Evolutionary conservation across 192 early-diverging fungal genomes (phyloP).

Genomic region (Coemansia biformis): DNA sequence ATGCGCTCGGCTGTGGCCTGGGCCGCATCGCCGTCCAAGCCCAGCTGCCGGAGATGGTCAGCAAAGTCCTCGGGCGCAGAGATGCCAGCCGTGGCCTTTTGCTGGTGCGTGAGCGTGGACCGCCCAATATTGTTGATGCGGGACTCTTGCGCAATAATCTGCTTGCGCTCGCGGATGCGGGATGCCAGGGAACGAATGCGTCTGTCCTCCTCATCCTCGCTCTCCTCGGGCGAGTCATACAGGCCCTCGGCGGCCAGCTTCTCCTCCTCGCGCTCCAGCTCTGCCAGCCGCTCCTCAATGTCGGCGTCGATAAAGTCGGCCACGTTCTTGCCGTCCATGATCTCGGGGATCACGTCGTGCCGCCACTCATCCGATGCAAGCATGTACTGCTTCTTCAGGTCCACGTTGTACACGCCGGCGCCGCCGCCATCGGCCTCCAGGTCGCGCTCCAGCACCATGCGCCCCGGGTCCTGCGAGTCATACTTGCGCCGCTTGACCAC

Average conservation of each 20-base stretch:
- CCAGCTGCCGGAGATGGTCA: conserved; percentile 63
- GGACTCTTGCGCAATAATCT: conserved; percentile 69
- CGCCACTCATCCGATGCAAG: conserved; percentile 86
- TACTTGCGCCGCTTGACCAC: conserved; percentile 66
- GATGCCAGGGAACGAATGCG: conserved; percentile 69
- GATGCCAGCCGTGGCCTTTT: conserved; percentile 24
- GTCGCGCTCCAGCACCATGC: conserved; percentile 81
- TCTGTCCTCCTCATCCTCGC: conserved; percentile 73
- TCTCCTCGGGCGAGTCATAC: conserved; percentile 78
- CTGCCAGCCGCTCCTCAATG: conserved; percentile 92
- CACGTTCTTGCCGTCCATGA: conserved; percentile 97
- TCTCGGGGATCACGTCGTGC: conserved; percentile 96
- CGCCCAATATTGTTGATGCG: conserved; percentile 81
- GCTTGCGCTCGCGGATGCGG: conserved; percentile 81
- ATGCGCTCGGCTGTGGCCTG: conserved; percentile 55
- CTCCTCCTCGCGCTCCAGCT: conserved; percentile 96
- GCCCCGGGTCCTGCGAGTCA: conserved; percentile 76
- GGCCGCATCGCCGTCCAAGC: conserved; percentile 61
- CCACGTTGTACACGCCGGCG: conserved; percentile 92
- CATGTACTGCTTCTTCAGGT: conserved; percentile 90
- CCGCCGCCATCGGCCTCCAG: conserved; percentile 87
- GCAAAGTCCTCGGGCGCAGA: conserved; percentile 58
- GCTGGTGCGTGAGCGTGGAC: conserved; percentile 54
- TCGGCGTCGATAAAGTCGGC: conserved; percentile 98
- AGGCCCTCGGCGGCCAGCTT: conserved; percentile 86